Evolutionary conservation across 2,329 filamentous ascomycete genomes (phyloP).

Genomic region (Fusarium camptoceras): DNA sequence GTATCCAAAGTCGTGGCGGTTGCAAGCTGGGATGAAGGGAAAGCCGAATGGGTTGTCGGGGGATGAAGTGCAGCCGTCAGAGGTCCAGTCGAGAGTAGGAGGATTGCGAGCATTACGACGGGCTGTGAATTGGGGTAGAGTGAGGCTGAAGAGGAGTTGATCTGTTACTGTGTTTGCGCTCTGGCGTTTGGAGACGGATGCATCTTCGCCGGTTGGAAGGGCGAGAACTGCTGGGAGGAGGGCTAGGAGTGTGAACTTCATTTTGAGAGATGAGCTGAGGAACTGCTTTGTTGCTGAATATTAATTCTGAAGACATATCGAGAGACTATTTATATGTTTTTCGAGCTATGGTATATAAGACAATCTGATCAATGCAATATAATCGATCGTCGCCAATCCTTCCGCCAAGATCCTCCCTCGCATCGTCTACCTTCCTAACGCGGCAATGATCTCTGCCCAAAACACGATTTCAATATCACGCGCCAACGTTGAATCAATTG

Average conservation of each 20-base stretch:
- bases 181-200: conserved; percentile 36
- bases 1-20: conserved; percentile 69
- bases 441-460: conserved; percentile 25
- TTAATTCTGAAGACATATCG: no score
- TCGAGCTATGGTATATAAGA: no score
- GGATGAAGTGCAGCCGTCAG: conserved; percentile 57
- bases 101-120: conserved; percentile 57
- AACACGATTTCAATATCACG: conserved; percentile 19
- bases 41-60: conserved; percentile 60
- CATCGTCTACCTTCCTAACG: conserved; percentile 30
- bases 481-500: conserved; percentile 2
- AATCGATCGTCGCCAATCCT: background rate
- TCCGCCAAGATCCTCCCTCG: background rate
- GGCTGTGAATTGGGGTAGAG: conserved; percentile 56
- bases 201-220: conserved; percentile 30
- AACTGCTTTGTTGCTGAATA: background rate
- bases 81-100: conserved; percentile 54
- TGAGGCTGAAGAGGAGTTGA: conserved; percentile 58
- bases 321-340: conserved; percentile 27
- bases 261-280: conserved; percentile 25
- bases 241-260: conserved; percentile 50
- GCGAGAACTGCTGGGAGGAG: conserved; percentile 44
- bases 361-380: background rate
- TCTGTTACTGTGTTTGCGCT: conserved; percentile 55
- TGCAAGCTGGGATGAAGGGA: conserved; percentile 58